Evolutionary conservation across 192 early-diverging fungal genomes (phyloP).

Genomic region (Helicostylum pulchrum): DNA sequence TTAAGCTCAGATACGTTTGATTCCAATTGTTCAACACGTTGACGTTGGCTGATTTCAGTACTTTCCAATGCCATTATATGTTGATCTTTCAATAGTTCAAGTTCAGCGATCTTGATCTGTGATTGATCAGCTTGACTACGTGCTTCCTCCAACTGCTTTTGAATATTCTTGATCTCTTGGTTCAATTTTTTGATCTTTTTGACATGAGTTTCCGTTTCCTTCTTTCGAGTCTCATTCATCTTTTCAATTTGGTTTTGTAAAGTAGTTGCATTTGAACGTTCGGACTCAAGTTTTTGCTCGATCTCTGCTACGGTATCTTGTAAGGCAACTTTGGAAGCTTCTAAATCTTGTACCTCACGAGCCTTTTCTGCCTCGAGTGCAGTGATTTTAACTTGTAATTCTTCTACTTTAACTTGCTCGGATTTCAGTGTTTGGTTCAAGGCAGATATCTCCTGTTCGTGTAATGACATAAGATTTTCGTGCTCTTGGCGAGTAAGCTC

Average conservation of each 20-base stretch:
- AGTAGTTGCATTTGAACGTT: neutral
- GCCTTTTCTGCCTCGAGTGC: no score
- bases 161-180: neutral
- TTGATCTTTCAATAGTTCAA: neutral
- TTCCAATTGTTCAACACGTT: neutral
- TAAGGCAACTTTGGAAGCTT: no score
- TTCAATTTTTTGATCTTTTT: neutral
- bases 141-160: neutral
- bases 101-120: neutral
- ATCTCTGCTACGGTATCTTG: no score
- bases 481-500: no score
- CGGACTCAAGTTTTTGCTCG: neutral
- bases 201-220: neutral
- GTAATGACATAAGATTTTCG: no score
- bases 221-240: neutral
- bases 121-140: neutral
- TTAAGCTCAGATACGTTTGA: neutral
- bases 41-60: no score
- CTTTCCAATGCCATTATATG: neutral
- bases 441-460: no score
- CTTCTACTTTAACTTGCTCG: no score
- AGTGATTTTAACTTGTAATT: no score
- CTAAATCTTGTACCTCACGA: no score
- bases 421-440: no score
- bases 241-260: neutral